Percentiles rank a stretch among this genome's conserved stretches.
Conservation (phyloP, 106 monocot genomes). For the Allium fistulosum region DNA sequence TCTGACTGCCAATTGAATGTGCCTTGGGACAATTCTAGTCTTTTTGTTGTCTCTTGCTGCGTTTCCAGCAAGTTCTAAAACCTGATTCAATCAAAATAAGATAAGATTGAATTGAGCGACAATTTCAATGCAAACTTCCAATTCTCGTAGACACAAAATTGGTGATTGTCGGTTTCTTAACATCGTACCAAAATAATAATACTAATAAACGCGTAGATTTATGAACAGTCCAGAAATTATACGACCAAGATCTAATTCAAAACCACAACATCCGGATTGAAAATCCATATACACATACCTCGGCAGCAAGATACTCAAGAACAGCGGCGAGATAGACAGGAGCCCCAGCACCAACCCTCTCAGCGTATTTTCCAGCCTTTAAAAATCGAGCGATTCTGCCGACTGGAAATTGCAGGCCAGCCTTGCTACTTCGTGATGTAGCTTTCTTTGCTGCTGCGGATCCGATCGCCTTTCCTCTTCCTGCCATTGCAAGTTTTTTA, state of each 20-base stretch:
- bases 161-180: neutral
- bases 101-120: neutral
- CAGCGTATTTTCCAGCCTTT: conserved; percentile 4
- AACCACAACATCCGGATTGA: neutral
- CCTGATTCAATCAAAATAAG: neutral
- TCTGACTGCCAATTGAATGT: conserved; percentile 18
- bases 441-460: conserved; percentile 14
- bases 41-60: conserved; percentile 23
- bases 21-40: conserved; percentile 18
- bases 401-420: conserved; percentile 30
- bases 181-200: neutral
- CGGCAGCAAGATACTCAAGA: conserved; percentile 66
- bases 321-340: conserved; percentile 70
- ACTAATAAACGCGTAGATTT: neutral
- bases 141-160: neutral
- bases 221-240: neutral
- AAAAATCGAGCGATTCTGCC: conserved; percentile 16
- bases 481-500: conserved; percentile 8
- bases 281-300: conserved; percentile 16
- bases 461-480: conserved; percentile 19
- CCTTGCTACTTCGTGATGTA: conserved; percentile 15
- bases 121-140: neutral
- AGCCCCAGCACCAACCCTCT: conserved; percentile 29
- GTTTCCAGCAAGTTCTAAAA: conserved; percentile 29
- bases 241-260: neutral